A percentile compares a stretch with the other conserved stretches of the same genome.
These are phyloP conservation scores for Wilhelminamyces savonicus DNA, from an alignment of 805 yeast genomes.

Conservation along the genomic window DNA sequence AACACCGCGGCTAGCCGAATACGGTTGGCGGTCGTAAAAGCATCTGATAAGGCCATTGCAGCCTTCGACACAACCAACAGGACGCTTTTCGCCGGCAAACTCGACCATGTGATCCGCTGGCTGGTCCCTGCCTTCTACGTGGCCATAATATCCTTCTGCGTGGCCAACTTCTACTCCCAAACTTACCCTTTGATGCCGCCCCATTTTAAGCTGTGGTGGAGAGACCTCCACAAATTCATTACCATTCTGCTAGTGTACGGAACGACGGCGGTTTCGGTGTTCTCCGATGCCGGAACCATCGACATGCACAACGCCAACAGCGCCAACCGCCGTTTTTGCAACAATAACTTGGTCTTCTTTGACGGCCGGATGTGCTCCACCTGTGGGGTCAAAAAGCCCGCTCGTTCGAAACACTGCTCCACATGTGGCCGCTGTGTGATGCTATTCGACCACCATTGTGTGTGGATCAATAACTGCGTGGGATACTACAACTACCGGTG, in stretches of 20 bases:
- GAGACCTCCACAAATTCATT: no score
- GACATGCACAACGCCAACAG: constrained; percentile 6
- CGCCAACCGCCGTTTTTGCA: constrained; percentile 16
- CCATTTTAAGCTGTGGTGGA: no score
- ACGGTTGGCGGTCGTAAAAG: constrained; percentile 6
- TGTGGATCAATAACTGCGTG: constrained; percentile 68
- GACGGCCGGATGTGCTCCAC: constrained; percentile 41
- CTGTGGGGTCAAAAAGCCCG: constrained; percentile 44
- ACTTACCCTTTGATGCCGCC: constrained; percentile 19
- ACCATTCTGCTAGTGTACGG: constrained; percentile 25
- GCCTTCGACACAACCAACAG: constrained; percentile 13
- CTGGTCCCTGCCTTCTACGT: constrained; percentile 38
- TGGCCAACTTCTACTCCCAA: constrained; percentile 23
- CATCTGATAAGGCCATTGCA: constrained; percentile 1
- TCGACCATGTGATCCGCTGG: constrained; percentile 30
- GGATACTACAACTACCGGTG: constrained; percentile 60
- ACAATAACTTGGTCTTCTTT: constrained; percentile 51
- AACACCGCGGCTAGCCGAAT: constrained; percentile 26
- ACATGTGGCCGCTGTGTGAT: constrained; percentile 51
- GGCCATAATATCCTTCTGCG: constrained; percentile 26
- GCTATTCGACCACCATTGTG: constrained; percentile 54
- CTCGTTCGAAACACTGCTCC: constrained; percentile 58
- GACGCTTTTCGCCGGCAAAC: constrained; percentile 12
- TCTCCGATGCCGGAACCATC: constrained; percentile 39
- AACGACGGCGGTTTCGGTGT: constrained; percentile 32